These are phyloP conservation scores for Neoascochyta sp. DNA, from an alignment of 2,329 filamentous ascomycete genomes.

Conservation along the genomic window DNA sequence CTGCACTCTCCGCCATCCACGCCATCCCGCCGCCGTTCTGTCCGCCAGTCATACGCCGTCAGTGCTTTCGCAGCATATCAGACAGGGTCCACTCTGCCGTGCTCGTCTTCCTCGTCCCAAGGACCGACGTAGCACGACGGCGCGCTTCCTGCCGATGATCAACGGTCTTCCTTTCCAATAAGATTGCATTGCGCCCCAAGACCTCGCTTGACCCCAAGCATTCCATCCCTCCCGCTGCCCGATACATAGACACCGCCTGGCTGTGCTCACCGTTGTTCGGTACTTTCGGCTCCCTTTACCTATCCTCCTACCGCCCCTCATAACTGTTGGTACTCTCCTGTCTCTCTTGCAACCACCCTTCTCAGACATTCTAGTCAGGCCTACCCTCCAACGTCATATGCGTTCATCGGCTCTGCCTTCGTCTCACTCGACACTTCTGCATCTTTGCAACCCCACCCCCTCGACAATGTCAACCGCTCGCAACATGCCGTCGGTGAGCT, in stretches of 20 bases:
- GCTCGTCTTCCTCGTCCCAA: conserved; percentile 20
- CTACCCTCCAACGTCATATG: conserved; percentile 28
- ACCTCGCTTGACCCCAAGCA: conserved; percentile 21
- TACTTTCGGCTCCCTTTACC: conserved; percentile 6
- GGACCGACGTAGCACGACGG: conserved; percentile 22
- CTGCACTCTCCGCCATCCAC: conserved; percentile 16
- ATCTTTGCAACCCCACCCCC: conserved; percentile 12
- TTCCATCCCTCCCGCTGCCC: conserved; percentile 30
- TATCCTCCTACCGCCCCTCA: conserved; percentile 8
- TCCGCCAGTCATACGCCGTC: conserved; percentile 15
- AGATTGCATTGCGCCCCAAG: conserved; percentile 25
- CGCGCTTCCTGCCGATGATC: conserved; percentile 32
- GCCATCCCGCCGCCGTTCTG: conserved; percentile 21
- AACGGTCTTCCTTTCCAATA: conserved; percentile 29
- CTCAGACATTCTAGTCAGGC: conserved; percentile 9
- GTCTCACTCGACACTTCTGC: conserved; percentile 17
- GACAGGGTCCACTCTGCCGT: conserved; percentile 28
- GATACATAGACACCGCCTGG: conserved; percentile 30
- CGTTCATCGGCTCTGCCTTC: conserved; percentile 20
- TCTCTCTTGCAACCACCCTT: conserved; percentile 5
- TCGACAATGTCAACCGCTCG: conserved; percentile 28
- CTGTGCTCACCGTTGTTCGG: conserved; percentile 15
- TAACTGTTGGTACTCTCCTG: conserved; percentile 8
- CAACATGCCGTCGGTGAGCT: conserved; percentile 31
- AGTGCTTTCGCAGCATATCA: conserved; percentile 20